phyloP scores from a whole-genome alignment of 2,329 filamentous ascomycete species.

The Coniochaeta ligniaria region DNA sequence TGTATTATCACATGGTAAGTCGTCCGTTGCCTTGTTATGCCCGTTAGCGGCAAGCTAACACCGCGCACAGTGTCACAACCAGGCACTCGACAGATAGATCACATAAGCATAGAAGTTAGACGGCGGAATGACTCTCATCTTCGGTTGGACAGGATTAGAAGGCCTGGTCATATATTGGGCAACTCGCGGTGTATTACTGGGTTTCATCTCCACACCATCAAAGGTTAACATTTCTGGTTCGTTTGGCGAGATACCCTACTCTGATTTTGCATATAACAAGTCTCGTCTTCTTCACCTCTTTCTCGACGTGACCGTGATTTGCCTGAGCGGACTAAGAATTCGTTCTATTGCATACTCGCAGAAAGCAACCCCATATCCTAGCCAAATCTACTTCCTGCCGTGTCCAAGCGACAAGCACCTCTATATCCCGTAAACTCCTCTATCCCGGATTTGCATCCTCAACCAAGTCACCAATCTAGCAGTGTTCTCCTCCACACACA shows the following conservation, averaged over 20 bases:
- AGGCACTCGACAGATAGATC: slow-evolving; percentile 44
- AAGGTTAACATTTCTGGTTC: neutral
- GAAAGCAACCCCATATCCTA: neutral
- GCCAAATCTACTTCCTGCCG: neutral
- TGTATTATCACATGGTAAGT: slow-evolving; percentile 53
- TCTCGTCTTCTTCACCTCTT: neutral
- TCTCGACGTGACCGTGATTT: neutral
- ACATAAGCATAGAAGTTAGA: neutral
- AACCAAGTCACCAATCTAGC: neutral
- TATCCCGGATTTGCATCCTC: neutral
- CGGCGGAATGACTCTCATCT: neutral
- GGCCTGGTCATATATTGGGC: neutral
- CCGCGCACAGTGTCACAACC: slow-evolving; percentile 47
- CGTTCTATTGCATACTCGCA: neutral
- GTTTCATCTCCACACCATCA: neutral
- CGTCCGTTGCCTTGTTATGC: slow-evolving; percentile 10
- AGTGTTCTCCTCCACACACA: neutral
- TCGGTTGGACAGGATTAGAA: neutral
- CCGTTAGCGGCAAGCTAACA: neutral
- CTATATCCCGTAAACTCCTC: neutral
- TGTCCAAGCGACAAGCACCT: neutral
- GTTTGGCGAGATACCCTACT: neutral
- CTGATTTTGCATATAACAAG: neutral
- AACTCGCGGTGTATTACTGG: neutral
- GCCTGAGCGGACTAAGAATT: neutral